These are phyloP conservation scores for Camellia oleifera DNA, from an alignment of 179 eudicot genomes.

Conservation along the genomic window DNA sequence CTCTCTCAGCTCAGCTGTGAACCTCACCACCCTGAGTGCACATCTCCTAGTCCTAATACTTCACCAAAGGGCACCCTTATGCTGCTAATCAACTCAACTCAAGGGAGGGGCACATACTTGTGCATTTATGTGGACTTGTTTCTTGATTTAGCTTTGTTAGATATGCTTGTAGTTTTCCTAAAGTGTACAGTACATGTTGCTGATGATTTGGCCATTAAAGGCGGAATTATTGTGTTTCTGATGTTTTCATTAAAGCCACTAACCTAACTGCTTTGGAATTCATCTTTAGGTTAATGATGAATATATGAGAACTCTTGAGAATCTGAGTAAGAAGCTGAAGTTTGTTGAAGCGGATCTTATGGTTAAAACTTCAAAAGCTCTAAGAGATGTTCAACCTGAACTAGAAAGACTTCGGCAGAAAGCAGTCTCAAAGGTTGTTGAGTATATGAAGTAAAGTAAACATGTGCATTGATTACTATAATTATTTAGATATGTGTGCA, in stretches of 20 bases:
- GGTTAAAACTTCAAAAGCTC: constrained; percentile 88
- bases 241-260: not conserved
- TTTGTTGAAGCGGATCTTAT: constrained; percentile 70
- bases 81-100: too few relatives aligned
- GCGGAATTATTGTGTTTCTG: not conserved
- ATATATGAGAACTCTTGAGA: constrained; percentile 92
- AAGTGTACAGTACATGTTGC: not conserved
- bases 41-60: too few relatives aligned
- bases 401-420: constrained; percentile 94
- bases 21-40: too few relatives aligned
- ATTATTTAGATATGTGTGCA: not conserved
- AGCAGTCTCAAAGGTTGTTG: constrained; percentile 86
- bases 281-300: constrained; percentile 84
- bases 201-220: not conserved
- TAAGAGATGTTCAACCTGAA: constrained; percentile 97
- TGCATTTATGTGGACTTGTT: not conserved
- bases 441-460: not conserved
- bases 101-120: not conserved
- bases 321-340: constrained; percentile 92
- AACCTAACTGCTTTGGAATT: constrained; percentile 10
- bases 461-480: not conserved
- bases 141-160: not conserved
- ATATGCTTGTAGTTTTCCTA: not conserved
- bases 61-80: too few relatives aligned
- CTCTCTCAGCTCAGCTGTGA: too few relatives aligned